phyloP scores from a whole-genome alignment of 192 early-diverging fungal genomes.

The Obelidium mucronatum region DNA sequence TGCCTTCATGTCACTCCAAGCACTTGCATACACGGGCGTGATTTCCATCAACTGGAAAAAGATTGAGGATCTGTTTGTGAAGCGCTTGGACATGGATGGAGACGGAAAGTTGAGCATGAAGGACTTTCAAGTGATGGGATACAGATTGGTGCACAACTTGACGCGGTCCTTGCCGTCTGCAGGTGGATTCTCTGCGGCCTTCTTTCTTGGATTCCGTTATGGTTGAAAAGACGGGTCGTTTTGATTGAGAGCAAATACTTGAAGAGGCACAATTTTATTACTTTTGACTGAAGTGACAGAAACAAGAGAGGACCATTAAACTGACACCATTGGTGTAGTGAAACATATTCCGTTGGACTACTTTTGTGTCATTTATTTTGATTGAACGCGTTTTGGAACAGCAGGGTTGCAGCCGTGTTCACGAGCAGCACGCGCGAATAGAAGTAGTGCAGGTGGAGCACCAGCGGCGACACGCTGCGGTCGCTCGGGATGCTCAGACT shows the following conservation, averaged over 20 bases:
- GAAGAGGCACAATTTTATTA: no score
- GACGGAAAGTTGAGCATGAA: conserved; percentile 52
- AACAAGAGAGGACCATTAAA: no score
- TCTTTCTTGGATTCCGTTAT: conserved; percentile 48
- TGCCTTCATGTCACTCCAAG: conserved; percentile 49
- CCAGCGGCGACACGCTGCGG: background rate
- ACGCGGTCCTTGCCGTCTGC: conserved; percentile 44
- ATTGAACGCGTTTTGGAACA: no score
- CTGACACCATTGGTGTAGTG: no score
- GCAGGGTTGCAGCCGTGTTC: conserved; percentile 7
- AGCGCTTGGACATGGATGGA: conserved; percentile 45
- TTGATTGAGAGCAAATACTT: no score
- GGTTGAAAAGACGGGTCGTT: no score
- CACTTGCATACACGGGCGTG: conserved; percentile 42
- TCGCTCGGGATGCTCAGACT: background rate
- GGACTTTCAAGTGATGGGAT: conserved; percentile 36
- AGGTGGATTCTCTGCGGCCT: conserved; percentile 51
- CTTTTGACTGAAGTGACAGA: no score
- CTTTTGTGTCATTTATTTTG: no score
- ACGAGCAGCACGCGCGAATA: background rate
- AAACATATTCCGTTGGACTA: no score
- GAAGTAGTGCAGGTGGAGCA: background rate
- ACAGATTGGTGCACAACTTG: conserved; percentile 45
- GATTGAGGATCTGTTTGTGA: conserved; percentile 30
- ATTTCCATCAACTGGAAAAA: conserved; percentile 49